These are phyloP conservation scores for Thalassiosira hispida DNA, from an alignment of 352 stramenopile genomes.

Conservation along the genomic window DNA sequence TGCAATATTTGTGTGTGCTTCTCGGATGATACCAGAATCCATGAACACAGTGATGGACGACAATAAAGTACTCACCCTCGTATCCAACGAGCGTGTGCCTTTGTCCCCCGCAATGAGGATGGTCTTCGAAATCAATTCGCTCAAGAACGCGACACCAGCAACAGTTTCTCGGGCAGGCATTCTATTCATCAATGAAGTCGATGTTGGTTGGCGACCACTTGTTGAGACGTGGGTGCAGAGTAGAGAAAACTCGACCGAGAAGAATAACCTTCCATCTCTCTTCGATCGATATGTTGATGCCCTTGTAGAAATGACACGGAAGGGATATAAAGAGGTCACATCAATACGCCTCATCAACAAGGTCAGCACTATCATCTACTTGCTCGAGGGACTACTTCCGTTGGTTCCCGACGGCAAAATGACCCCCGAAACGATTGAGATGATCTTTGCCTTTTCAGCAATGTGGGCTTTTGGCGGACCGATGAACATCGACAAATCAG, in stretches of 20 bases:
- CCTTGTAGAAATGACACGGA: constrained; percentile 92
- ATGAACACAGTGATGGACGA: constrained; percentile 89
- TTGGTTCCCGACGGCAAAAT: constrained; percentile 85
- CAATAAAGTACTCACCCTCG: constrained; percentile 93
- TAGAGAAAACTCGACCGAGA: constrained; percentile 90
- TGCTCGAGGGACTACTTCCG: constrained; percentile 92
- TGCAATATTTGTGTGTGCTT: no score
- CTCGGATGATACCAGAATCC: no score
- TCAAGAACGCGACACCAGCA: constrained; percentile 94
- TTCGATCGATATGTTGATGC: constrained; percentile 97
- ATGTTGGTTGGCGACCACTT: constrained; percentile 94
- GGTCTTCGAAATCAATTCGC: constrained; percentile 96
- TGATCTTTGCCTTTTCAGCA: constrained; percentile 94
- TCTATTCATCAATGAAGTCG: constrained; percentile 94
- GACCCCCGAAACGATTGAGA: constrained; percentile 93
- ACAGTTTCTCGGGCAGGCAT: constrained; percentile 96
- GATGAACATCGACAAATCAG: constrained; percentile 91
- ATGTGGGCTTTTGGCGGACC: constrained; percentile 97
- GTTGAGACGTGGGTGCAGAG: constrained; percentile 95
- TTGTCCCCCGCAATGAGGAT: constrained; percentile 95
- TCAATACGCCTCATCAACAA: constrained; percentile 93
- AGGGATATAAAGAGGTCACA: constrained; percentile 94
- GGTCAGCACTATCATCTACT: constrained; percentile 94
- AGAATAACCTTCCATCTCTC: constrained; percentile 90
- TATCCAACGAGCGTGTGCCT: constrained; percentile 96